phyloP scores from a whole-genome alignment of 208 protist species.

The Leptomonas seymouri region DNA sequence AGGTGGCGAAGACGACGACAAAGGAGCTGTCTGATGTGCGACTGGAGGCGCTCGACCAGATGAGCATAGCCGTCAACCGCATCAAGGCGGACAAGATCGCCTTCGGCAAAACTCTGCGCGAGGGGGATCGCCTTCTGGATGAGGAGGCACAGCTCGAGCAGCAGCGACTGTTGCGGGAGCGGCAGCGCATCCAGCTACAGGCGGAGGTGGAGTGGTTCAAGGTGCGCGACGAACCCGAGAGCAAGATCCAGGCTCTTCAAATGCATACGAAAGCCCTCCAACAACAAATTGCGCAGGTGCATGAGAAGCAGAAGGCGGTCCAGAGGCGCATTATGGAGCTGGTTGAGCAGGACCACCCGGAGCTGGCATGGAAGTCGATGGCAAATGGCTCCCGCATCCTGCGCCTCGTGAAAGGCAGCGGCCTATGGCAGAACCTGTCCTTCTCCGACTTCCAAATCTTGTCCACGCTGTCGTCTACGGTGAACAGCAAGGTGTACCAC shows the following conservation, averaged over 20 bases:
- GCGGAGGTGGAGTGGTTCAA: conserved; percentile 78
- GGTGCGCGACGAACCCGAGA: conserved; percentile 61
- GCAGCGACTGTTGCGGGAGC: conserved; percentile 55
- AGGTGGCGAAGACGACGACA: conserved; percentile 38
- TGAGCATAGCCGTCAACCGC: conserved; percentile 28
- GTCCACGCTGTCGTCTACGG: conserved; percentile 53
- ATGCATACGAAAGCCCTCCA: conserved; percentile 42
- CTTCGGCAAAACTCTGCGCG: conserved; percentile 42
- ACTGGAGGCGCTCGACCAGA: conserved; percentile 47
- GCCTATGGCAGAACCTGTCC: conserved; percentile 68
- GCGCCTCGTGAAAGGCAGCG: conserved; percentile 67
- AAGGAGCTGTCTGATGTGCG: conserved; percentile 48
- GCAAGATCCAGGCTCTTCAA: conserved; percentile 38
- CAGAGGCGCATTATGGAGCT: conserved; percentile 64
- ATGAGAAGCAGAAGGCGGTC: conserved; percentile 47
- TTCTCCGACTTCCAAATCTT: conserved; percentile 70
- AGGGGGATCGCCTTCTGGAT: conserved; percentile 53
- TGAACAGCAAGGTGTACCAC: conserved; percentile 81
- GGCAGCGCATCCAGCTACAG: conserved; percentile 72
- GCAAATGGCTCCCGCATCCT: conserved; percentile 63
- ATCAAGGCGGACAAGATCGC: conserved; percentile 39
- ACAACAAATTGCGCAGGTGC: conserved; percentile 36
- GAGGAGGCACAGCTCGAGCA: conserved; percentile 66
- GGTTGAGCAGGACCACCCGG: conserved; percentile 55
- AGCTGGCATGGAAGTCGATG: conserved; percentile 75